phyloP scores from a whole-genome alignment of 2,329 filamentous ascomycete genomes.

The Ceratocystiopsis minuta region DNA sequence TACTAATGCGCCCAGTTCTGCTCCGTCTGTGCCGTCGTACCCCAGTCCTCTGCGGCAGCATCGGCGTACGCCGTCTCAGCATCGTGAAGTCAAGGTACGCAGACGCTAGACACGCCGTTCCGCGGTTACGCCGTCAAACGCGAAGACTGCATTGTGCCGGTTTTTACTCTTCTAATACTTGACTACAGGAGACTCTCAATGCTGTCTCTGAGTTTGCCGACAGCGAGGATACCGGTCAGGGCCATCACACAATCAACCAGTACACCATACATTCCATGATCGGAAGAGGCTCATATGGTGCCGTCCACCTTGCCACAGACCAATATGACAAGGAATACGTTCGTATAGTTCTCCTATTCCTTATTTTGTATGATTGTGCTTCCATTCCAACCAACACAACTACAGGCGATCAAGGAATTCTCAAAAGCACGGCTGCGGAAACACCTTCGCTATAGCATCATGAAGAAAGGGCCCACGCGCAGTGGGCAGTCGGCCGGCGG shows the following conservation, averaged over 20 bases:
- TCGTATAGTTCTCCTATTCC: constrained; percentile 18
- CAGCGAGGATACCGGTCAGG: constrained; percentile 63
- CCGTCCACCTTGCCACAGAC: constrained; percentile 78
- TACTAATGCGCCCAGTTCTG: constrained; percentile 19
- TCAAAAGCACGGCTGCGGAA: constrained; percentile 83
- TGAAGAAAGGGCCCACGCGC: constrained; percentile 37
- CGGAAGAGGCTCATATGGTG: constrained; percentile 86
- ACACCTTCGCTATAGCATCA: constrained; percentile 74
- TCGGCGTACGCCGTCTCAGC: constrained; percentile 36
- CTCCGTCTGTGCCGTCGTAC: constrained; percentile 23
- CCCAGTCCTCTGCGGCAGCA: constrained; percentile 40
- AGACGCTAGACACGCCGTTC: neutral
- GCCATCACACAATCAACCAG: constrained; percentile 82
- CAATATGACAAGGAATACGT: constrained; percentile 90
- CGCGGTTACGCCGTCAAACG: neutral
- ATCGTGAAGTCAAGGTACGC: constrained; percentile 37
- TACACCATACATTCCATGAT: constrained; percentile 91
- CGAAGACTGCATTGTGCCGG: no score
- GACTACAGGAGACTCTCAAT: constrained; percentile 65
- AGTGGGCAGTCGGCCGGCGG: constrained; percentile 23
- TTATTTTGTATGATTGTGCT: constrained; percentile 1
- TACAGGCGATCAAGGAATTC: constrained; percentile 92
- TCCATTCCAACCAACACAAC: neutral
- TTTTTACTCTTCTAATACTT: neutral
- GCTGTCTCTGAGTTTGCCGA: constrained; percentile 74